Conservation (phyloP, 257 asterid species). For the Solanum peruvianum region DNA sequence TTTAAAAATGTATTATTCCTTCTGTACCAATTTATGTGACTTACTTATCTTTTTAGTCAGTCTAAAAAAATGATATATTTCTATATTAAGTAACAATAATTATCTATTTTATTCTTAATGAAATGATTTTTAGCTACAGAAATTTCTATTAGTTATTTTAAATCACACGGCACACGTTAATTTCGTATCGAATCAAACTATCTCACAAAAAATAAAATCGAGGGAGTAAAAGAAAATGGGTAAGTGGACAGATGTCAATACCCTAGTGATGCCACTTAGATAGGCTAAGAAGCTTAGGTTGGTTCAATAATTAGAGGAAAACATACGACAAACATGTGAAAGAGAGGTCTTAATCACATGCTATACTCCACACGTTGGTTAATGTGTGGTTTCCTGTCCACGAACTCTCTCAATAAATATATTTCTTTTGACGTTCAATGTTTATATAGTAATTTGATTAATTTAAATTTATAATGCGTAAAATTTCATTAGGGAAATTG, state of each 20-base stretch:
- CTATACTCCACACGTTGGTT: background rate
- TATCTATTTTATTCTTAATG: fast-evolving
- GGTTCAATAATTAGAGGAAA: background rate
- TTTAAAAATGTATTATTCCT: no score
- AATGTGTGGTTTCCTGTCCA: background rate
- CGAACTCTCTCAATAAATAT: background rate
- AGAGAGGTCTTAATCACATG: background rate
- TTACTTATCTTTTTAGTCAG: no score
- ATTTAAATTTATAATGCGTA: no score
- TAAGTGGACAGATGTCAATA: background rate
- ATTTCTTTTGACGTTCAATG: fast-evolving
- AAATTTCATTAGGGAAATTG: background rate
- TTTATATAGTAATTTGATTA: no score
- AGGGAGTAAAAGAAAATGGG: background rate
- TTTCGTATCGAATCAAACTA: fast-evolving
- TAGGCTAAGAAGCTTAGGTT: background rate
- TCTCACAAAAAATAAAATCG: fast-evolving
- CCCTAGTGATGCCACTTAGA: conserved; percentile 1
- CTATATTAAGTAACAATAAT: no score
- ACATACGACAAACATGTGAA: background rate
- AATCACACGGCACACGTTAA: fast-evolving
- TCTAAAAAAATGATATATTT: no score
- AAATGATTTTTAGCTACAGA: no score
- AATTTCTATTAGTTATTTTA: no score
- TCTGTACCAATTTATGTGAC: no score